A percentile compares a stretch with the other conserved stretches of the same genome.
Evolutionary conservation across 2,329 filamentous ascomycete genomes (phyloP).

Genomic region (Aspergillus ochraceoroseus): DNA sequence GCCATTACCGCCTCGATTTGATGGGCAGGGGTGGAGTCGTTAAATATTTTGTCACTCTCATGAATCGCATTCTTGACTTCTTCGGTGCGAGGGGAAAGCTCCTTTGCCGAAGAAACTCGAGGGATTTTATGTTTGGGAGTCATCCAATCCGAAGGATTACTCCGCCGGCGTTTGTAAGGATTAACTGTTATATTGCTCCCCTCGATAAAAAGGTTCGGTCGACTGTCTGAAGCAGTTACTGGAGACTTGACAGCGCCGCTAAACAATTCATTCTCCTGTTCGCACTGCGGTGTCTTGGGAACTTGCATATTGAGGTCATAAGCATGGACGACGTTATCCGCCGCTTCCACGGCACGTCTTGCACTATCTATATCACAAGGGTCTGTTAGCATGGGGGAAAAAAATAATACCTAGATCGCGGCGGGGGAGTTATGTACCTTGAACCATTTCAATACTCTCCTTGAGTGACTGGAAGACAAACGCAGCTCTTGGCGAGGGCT

Average conservation of each 20-base stretch:
- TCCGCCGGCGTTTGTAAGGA: constrained; percentile 45
- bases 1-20: constrained; percentile 41
- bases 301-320: constrained; percentile 72
- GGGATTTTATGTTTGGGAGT: constrained; percentile 36
- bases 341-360: constrained; percentile 65
- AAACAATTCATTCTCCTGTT: constrained; percentile 35
- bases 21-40: constrained; percentile 33
- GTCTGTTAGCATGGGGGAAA: constrained; percentile 8
- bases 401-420: too few relatives aligned
- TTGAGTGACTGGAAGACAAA: constrained; percentile 59
- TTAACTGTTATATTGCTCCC: constrained; percentile 43
- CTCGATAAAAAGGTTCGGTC: constrained; percentile 41
- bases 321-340: constrained; percentile 70
- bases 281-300: constrained; percentile 56
- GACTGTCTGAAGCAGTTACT: constrained; percentile 29
- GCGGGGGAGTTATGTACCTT: constrained; percentile 57
- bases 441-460: constrained; percentile 65
- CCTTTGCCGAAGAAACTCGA: constrained; percentile 31
- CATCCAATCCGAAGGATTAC: constrained; percentile 37
- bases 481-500: constrained; percentile 48
- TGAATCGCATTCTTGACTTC: constrained; percentile 42
- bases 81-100: constrained; percentile 38
- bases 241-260: constrained; percentile 25
- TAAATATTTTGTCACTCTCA: constrained; percentile 41
- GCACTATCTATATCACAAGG: constrained; percentile 55